phyloP scores from a whole-genome alignment of 257 asterid genomes.

The Vinca minor region DNA sequence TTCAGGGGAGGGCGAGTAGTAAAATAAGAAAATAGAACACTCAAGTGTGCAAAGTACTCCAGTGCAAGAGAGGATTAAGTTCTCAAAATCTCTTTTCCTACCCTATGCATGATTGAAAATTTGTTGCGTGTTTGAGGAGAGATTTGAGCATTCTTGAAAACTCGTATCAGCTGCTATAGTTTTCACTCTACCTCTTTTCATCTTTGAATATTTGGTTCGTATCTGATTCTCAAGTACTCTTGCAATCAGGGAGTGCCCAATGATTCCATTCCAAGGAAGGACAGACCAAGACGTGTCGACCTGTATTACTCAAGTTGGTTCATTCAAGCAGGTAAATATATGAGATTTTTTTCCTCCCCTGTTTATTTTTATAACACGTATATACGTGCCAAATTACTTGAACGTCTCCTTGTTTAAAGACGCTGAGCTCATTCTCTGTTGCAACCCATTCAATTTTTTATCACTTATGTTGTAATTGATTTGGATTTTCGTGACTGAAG shows the following conservation, averaged over 20 bases:
- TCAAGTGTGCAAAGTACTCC: neutral
- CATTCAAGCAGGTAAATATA: slow-evolving; percentile 62
- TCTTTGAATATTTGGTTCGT: neutral
- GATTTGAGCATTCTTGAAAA: neutral
- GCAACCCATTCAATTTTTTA: neutral
- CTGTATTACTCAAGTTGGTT: slow-evolving; percentile 85
- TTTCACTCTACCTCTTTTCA: neutral
- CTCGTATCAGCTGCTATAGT: neutral
- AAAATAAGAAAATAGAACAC: neutral
- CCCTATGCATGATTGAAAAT: too few relatives aligned
- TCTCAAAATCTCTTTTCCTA: neutral
- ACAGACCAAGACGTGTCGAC: slow-evolving; percentile 84
- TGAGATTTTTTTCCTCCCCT: neutral
- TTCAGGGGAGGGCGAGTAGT: neutral
- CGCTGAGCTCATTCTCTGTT: neutral
- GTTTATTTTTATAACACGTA: too few relatives aligned
- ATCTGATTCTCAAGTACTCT: slow-evolving; percentile 11
- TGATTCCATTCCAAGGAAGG: slow-evolving; percentile 54
- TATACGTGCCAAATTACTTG: too few relatives aligned
- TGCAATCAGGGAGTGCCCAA: slow-evolving; percentile 64
- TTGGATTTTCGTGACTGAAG: neutral
- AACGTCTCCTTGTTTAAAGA: neutral
- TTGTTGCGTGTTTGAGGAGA: neutral
- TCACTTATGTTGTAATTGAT: neutral
- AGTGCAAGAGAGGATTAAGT: neutral